These are phyloP conservation scores for Exophiala alcalophila DNA, from an alignment of 2,329 filamentous ascomycete genomes.

Conservation along the genomic window DNA sequence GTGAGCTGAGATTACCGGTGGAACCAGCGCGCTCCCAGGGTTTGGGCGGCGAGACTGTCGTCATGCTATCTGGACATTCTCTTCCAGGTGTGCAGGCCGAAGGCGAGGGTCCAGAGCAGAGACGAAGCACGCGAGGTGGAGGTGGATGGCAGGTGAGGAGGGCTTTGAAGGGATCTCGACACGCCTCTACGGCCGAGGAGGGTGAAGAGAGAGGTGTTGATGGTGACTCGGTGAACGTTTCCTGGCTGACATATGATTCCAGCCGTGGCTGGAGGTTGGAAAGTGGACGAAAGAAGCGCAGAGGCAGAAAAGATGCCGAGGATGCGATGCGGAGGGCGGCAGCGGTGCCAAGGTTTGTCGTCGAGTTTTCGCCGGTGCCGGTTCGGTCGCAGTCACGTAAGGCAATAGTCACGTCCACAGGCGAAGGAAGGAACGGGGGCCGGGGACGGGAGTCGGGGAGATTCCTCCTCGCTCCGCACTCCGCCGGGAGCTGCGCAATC, in stretches of 20 bases:
- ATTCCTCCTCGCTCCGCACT: no score
- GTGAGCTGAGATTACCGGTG: no score
- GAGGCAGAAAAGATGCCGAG: conserved; percentile 8
- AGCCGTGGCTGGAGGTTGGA: background rate
- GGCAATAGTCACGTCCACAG: no score
- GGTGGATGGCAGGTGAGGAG: background rate
- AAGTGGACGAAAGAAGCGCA: conserved; percentile 3
- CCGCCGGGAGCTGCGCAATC: no score
- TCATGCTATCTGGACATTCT: conserved; percentile 43
- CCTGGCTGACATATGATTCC: conserved; percentile 12
- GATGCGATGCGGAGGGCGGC: conserved; percentile 1
- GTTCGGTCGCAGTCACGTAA: no score
- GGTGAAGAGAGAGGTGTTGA: background rate
- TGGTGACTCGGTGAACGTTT: background rate
- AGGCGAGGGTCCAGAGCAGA: background rate
- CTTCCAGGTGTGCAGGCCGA: background rate
- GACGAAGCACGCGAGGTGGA: background rate
- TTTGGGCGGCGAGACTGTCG: conserved; percentile 79
- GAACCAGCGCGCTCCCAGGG: conserved; percentile 84
- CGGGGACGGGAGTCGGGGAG: no score
- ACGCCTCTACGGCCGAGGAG: conserved; percentile 9
- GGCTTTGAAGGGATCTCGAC: background rate
- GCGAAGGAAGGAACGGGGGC: no score
- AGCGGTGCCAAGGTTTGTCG: background rate
- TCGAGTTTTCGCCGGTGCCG: no score